phyloP scores from a whole-genome alignment of 306 rosid genomes.

The Prunus dulcis region DNA sequence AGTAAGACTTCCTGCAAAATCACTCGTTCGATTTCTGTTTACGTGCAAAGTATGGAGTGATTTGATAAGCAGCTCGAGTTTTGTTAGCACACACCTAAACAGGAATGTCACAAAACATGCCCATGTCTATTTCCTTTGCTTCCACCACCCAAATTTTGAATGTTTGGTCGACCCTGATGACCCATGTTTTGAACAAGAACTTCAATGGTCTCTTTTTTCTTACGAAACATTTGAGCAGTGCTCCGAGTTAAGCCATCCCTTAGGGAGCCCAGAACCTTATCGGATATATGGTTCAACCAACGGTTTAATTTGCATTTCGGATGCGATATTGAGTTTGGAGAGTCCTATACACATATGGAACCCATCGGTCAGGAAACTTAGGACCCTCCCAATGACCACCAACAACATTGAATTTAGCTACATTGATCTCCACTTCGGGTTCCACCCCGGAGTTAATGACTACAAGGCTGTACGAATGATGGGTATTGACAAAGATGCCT shows the following conservation, averaged over 20 bases:
- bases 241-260: background rate
- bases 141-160: background rate
- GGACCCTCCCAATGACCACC: background rate
- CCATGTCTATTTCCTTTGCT: background rate
- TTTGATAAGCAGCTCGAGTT: background rate
- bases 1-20: background rate
- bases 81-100: background rate
- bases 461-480: background rate
- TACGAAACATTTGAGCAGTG: background rate
- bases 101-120: background rate
- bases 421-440: background rate
- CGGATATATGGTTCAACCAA: background rate
- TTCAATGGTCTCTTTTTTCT: background rate
- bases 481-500: background rate
- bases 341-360: constrained; percentile 3
- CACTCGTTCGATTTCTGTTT: background rate
- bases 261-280: background rate
- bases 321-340: background rate
- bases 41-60: background rate
- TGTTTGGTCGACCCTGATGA: rapidly evolving
- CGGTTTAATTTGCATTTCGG: background rate
- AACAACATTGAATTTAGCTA: no score
- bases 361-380: background rate
- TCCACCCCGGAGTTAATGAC: background rate
- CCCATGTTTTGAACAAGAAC: rapidly evolving